Percentiles rank a stretch among this genome's conserved stretches.
These are phyloP conservation scores for Dictyostelium gargantuum DNA, from an alignment of 208 protist species.

Conservation along the genomic window DNA sequence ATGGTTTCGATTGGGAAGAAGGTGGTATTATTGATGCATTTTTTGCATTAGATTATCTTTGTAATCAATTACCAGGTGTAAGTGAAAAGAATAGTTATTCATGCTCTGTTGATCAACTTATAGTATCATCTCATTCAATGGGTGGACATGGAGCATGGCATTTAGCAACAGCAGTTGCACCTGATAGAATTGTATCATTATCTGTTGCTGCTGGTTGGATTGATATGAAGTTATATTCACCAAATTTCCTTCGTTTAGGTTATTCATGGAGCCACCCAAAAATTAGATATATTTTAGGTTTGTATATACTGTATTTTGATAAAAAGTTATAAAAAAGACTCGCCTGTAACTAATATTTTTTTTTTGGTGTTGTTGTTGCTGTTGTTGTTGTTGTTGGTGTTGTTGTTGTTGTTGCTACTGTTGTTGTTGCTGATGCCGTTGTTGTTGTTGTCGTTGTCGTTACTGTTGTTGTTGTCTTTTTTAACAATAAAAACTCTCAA, in stretches of 20 bases:
- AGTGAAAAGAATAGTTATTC: neutral
- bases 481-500: too few species aligned
- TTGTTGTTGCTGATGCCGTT: too few species aligned
- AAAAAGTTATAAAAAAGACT: too few species aligned
- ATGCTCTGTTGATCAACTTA: neutral
- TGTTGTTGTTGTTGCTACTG: too few species aligned
- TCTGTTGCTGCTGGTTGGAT: slow-evolving; percentile 49
- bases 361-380: too few species aligned
- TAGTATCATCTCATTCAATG: slow-evolving; percentile 9
- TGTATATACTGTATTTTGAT: too few species aligned
- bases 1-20: slow-evolving; percentile 40
- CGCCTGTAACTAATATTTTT: too few species aligned
- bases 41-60: neutral
- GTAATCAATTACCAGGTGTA: slow-evolving; percentile 9
- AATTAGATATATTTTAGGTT: neutral
- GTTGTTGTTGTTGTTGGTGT: too few species aligned
- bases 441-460: too few species aligned
- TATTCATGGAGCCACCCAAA: neutral
- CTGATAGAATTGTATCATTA: neutral
- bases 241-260: slow-evolving; percentile 28
- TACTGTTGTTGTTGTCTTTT: too few species aligned
- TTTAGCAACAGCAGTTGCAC: neutral
- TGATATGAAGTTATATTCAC: neutral
- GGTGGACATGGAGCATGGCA: neutral
- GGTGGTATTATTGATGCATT: slow-evolving; percentile 6